A percentile compares a stretch with the other conserved stretches of the same genome.
These are phyloP conservation scores for Stereocaulon alpinum DNA, from an alignment of 495 filamentous ascomycete species.

Conservation along the genomic window DNA sequence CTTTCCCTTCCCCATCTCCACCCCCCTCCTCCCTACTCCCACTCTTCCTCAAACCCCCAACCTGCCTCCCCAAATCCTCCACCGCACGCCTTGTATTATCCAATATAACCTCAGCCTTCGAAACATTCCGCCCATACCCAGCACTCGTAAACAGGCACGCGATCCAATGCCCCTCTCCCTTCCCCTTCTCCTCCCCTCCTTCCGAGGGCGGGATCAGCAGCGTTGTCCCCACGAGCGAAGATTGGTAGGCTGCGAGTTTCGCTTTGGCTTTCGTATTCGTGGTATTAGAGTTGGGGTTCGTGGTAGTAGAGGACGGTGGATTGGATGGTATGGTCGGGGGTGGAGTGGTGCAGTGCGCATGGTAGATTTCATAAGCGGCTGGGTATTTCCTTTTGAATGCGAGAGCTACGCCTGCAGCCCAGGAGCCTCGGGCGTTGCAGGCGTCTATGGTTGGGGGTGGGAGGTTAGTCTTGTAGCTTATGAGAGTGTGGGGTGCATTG, in stretches of 20 bases:
- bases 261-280: background rate
- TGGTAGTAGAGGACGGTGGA: too few relatives aligned
- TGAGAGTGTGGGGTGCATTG: fast-evolving
- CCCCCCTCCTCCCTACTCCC: background rate
- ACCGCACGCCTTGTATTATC: conserved; percentile 33
- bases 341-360: background rate
- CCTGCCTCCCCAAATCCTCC: conserved; percentile 29
- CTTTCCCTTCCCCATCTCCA: background rate
- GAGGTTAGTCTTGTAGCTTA: background rate
- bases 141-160: conserved; percentile 39
- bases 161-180: conserved; percentile 32
- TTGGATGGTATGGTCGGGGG: too few relatives aligned
- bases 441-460: conserved; percentile 28
- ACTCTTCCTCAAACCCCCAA: conserved; percentile 13
- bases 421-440: conserved; percentile 36
- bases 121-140: conserved; percentile 24
- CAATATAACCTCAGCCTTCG: conserved; percentile 25
- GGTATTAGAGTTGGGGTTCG: too few relatives aligned
- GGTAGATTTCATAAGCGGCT: conserved; percentile 7
- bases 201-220: conserved; percentile 34
- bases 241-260: conserved; percentile 10
- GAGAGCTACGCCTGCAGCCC: conserved; percentile 36
- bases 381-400: conserved; percentile 14
- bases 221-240: conserved; percentile 29
- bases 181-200: background rate